phyloP scores from a whole-genome alignment of 208 protist genomes.

The Acanthamoeba sp. region DNA sequence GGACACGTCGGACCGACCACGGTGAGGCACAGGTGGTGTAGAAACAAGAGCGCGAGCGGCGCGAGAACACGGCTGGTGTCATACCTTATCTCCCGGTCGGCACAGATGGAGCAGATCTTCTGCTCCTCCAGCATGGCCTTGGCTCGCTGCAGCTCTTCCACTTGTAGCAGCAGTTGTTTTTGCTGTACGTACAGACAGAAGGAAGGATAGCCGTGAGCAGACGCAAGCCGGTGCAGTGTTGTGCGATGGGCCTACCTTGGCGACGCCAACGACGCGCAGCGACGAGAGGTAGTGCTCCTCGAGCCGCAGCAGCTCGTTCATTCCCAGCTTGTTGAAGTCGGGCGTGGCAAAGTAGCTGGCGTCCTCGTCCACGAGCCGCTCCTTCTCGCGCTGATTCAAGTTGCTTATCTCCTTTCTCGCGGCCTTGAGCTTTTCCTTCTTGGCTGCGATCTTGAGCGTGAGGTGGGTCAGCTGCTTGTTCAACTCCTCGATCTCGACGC shows the following conservation, averaged over 20 bases:
- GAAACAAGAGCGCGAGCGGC: too few species aligned
- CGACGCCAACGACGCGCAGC: constrained; percentile 10
- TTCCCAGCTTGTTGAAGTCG: neutral
- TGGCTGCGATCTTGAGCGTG: neutral
- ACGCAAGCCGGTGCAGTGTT: neutral
- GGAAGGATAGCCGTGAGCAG: neutral
- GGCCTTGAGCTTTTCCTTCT: constrained; percentile 6
- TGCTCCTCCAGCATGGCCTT: constrained; percentile 67
- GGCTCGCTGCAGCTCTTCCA: constrained; percentile 70
- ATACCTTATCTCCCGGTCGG: constrained; percentile 63
- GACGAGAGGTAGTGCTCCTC: constrained; percentile 42
- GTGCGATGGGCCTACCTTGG: neutral
- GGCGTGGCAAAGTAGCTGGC: neutral
- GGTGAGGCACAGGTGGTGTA: too few species aligned
- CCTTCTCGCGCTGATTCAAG: neutral
- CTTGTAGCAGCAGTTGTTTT: constrained; percentile 54
- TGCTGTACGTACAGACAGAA: neutral
- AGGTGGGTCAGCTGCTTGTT: neutral
- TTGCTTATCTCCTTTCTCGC: neutral
- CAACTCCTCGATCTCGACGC: constrained; percentile 54
- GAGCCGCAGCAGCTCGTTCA: constrained; percentile 22
- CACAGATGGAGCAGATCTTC: constrained; percentile 63
- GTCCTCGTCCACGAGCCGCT: neutral
- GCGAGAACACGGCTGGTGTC: too few species aligned
- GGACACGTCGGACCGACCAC: too few species aligned